Evolutionary conservation across 345 rosid species (phyloP).

Genomic region (Murraya paniculata): DNA sequence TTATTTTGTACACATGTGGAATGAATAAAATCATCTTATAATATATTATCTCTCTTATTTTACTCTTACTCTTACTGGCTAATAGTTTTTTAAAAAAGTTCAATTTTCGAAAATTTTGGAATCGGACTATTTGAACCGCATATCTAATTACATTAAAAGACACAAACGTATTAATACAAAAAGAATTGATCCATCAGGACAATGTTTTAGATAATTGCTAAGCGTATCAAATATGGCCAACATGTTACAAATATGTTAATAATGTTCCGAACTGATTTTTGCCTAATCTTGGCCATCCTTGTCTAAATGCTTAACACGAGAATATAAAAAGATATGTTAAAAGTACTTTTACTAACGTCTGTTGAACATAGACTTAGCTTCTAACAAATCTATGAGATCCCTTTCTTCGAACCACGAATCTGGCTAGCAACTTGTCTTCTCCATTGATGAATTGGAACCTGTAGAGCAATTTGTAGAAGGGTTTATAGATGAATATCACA

Average conservation of each 20-base stretch:
- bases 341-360: background rate
- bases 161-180: too few species aligned
- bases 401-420: conserved; percentile 22
- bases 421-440: conserved; percentile 54
- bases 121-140: too few species aligned
- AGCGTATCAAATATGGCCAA: background rate
- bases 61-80: too few species aligned
- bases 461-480: conserved; percentile 13
- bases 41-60: too few species aligned
- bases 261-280: background rate
- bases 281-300: background rate
- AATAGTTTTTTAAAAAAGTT: too few species aligned
- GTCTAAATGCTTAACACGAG: background rate
- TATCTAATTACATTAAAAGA: too few species aligned
- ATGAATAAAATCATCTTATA: too few species aligned
- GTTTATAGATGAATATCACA: background rate
- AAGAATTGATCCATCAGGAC: too few species aligned
- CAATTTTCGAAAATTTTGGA: too few species aligned
- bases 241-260: background rate
- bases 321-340: background rate
- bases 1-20: too few species aligned
- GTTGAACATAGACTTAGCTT: background rate
- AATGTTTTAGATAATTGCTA: too few species aligned
- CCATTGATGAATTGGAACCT: conserved; percentile 76
- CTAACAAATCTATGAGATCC: conserved; percentile 8